A percentile compares a stretch with the other conserved stretches of the same genome.
These are phyloP conservation scores for Lactarius sanguifluus DNA, from an alignment of 768 basidiomycete genomes.

Conservation along the genomic window DNA sequence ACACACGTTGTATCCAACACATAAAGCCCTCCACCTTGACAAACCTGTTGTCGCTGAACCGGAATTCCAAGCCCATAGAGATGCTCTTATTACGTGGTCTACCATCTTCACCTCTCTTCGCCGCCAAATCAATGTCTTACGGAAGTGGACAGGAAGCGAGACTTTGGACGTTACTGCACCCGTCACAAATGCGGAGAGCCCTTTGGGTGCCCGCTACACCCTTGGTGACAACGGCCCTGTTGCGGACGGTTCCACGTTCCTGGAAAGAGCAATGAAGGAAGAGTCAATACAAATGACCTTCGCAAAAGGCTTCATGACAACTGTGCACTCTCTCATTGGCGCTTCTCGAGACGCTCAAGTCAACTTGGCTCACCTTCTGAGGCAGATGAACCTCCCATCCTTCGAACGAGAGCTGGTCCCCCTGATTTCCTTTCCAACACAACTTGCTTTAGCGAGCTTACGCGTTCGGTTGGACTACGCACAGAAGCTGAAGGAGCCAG, in stretches of 20 bases:
- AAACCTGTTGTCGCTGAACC: constrained; percentile 66
- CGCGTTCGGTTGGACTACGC: constrained; percentile 89
- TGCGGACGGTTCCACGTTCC: constrained; percentile 79
- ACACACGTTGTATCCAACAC: constrained; percentile 82
- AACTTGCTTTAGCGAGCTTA: constrained; percentile 88
- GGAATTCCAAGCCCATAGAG: constrained; percentile 76
- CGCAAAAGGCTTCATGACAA: constrained; percentile 84
- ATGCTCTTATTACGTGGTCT: constrained; percentile 90
- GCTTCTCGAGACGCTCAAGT: constrained; percentile 87
- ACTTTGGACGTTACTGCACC: constrained; percentile 86
- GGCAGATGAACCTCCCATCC: constrained; percentile 86
- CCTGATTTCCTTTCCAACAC: constrained; percentile 94
- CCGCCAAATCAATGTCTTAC: constrained; percentile 74
- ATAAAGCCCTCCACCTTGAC: constrained; percentile 77
- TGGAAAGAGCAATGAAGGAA: constrained; percentile 92
- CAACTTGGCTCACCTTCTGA: constrained; percentile 70
- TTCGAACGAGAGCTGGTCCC: constrained; percentile 88
- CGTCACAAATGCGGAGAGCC: constrained; percentile 61
- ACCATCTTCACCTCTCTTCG: constrained; percentile 86
- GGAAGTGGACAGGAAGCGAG: constrained; percentile 93
- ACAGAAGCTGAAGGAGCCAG: constrained; percentile 83
- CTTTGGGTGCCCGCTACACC: constrained; percentile 35
- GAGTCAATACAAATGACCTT: constrained; percentile 95
- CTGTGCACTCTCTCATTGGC: constrained; percentile 83
- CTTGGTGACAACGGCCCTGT: constrained; percentile 42